Evolutionary conservation across 225 moss, liverwort and hornwort species (phyloP).

Genomic region (Neckera pumila): DNA sequence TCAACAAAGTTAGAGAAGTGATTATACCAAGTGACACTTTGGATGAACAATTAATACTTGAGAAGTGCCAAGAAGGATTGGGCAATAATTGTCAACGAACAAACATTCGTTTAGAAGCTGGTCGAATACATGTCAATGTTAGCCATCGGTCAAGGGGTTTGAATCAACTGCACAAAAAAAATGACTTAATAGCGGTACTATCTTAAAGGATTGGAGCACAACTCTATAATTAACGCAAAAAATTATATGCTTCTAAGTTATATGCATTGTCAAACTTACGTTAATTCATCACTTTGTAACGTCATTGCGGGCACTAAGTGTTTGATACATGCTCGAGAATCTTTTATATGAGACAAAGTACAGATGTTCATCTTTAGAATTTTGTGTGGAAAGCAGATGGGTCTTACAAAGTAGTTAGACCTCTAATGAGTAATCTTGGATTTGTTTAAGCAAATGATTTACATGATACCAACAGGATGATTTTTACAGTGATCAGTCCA

Average conservation of each 20-base stretch:
- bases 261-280: neutral
- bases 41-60: conserved; percentile 18
- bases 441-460: too few species aligned
- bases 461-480: fast-evolving
- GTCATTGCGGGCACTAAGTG: fast-evolving
- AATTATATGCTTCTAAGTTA: neutral
- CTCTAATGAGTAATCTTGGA: neutral
- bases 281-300: fast-evolving
- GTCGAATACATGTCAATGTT: conserved; percentile 79
- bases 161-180: conserved; percentile 37
- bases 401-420: neutral
- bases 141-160: conserved; percentile 50
- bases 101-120: conserved; percentile 56
- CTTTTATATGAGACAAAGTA: neutral
- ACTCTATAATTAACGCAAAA: neutral
- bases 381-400: fast-evolving
- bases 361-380: neutral
- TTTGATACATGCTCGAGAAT: fast-evolving
- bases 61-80: conserved; percentile 33
- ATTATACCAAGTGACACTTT: neutral
- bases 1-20: neutral
- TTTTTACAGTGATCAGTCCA: fast-evolving
- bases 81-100: conserved; percentile 45
- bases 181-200: conserved; percentile 45
- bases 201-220: neutral